phyloP scores from a whole-genome alignment of 2,329 filamentous ascomycete genomes.

The Xylaria sp. region DNA sequence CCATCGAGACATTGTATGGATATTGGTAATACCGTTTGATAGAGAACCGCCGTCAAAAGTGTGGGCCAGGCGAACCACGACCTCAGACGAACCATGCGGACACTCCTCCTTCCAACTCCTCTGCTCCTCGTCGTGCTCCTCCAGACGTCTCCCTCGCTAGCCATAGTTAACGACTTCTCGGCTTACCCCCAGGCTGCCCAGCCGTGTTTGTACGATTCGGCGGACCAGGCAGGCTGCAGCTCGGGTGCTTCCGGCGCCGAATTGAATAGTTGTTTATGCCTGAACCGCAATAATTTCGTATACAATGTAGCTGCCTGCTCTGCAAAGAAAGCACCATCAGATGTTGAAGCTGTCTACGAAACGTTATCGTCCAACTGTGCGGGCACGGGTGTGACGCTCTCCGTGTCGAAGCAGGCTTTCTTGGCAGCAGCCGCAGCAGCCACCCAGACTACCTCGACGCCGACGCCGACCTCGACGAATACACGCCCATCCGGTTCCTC shows the following conservation, averaged over 20 bases:
- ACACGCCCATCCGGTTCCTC: constrained; percentile 19
- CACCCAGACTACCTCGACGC: constrained; percentile 26
- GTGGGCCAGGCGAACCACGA: neutral
- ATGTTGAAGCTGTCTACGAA: constrained; percentile 51
- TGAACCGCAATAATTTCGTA: constrained; percentile 56
- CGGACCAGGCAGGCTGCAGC: constrained; percentile 47
- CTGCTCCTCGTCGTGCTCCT: constrained; percentile 40
- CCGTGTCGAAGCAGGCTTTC: constrained; percentile 50
- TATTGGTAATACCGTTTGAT: neutral
- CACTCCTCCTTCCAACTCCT: constrained; percentile 28
- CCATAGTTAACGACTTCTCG: constrained; percentile 49
- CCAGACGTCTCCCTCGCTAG: constrained; percentile 31
- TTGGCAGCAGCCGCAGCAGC: constrained; percentile 40
- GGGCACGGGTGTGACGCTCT: constrained; percentile 51
- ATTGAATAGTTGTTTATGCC: constrained; percentile 57
- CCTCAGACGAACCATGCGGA: constrained; percentile 28
- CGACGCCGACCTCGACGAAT: constrained; percentile 23
- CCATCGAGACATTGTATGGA: neutral
- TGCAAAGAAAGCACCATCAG: constrained; percentile 42
- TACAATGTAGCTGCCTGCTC: constrained; percentile 54
- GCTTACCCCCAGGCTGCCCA: constrained; percentile 50
- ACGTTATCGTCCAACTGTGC: constrained; percentile 52
- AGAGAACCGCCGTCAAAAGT: neutral
- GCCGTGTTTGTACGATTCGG: constrained; percentile 50
- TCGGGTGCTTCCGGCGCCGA: constrained; percentile 45